Percentiles rank a stretch among this genome's conserved stretches.
Evolutionary conservation across 768 basidiomycete genomes (phyloP).

Genomic region (Sporobolomyces roseus): DNA sequence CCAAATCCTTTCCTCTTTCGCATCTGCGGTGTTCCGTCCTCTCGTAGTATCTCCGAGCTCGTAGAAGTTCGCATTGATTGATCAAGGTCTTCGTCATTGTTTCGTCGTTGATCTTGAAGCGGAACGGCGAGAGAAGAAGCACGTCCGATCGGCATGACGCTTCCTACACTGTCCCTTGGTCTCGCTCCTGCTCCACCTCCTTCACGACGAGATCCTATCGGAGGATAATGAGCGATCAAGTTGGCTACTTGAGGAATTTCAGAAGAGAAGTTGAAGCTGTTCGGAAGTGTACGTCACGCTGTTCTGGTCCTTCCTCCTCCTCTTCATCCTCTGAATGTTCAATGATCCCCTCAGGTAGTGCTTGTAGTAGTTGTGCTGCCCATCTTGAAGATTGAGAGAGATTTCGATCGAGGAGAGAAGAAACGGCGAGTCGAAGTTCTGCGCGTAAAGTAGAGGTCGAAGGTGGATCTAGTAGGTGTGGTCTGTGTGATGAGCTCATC

Average conservation of each 20-base stretch:
- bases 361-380: constrained; percentile 15
- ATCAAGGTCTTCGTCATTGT: neutral
- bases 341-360: neutral
- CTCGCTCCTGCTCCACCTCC: neutral
- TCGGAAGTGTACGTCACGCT: constrained; percentile 9
- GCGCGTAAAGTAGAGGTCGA: neutral
- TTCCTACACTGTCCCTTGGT: constrained; percentile 23
- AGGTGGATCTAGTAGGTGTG: neutral
- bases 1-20: constrained; percentile 42
- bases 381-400: constrained; percentile 13
- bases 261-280: neutral
- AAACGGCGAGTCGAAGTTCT: constrained; percentile 4
- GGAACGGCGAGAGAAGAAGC: constrained; percentile 13
- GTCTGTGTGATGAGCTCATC: constrained; percentile 1
- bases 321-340: neutral
- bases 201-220: no score
- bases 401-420: neutral
- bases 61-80: neutral
- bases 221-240: neutral
- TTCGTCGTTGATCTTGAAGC: neutral
- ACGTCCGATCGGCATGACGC: constrained; percentile 24
- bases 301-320: neutral
- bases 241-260: neutral
- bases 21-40: neutral
- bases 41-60: neutral